phyloP scores from a whole-genome alignment of 331 rosid genomes.

The Prunus yedoensis region DNA sequence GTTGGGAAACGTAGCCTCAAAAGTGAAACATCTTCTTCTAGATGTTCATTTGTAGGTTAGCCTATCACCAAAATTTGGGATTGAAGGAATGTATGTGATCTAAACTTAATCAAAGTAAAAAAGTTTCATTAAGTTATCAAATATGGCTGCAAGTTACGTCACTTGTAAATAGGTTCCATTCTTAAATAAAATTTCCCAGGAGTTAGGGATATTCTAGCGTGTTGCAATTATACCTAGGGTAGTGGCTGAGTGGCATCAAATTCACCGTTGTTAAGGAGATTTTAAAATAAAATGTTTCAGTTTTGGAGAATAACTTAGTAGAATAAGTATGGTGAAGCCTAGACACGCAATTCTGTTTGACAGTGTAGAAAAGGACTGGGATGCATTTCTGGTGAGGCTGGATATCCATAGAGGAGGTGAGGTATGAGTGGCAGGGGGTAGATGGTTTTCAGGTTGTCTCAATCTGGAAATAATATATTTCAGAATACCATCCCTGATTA shows the following conservation, averaged over 20 bases:
- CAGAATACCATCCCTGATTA: neutral
- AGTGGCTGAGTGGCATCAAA: neutral
- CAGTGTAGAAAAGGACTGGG: neutral
- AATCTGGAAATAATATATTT: neutral
- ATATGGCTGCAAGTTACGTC: neutral
- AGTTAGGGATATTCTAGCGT: neutral
- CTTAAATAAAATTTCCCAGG: neutral
- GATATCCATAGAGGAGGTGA: slow-evolving; percentile 5
- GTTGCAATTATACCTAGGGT: neutral
- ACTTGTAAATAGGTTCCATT: neutral
- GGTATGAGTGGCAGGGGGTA: slow-evolving; percentile 1
- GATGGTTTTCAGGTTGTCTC: neutral
- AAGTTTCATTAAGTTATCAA: neutral
- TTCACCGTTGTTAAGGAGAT: neutral
- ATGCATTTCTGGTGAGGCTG: neutral
- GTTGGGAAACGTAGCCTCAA: neutral
- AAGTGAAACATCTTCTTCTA: neutral
- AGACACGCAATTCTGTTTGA: neutral
- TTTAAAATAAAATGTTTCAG: too few relatives aligned
- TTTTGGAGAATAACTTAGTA: neutral
- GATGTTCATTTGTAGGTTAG: neutral
- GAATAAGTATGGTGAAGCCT: neutral
- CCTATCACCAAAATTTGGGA: neutral
- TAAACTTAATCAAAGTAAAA: neutral
- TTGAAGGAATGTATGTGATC: neutral